Evolutionary conservation across 1,284 basidiomycete genomes (phyloP), one percentile per base, ranked within the genome.

Genomic region (Agroathelia rolfsii): DNA sequence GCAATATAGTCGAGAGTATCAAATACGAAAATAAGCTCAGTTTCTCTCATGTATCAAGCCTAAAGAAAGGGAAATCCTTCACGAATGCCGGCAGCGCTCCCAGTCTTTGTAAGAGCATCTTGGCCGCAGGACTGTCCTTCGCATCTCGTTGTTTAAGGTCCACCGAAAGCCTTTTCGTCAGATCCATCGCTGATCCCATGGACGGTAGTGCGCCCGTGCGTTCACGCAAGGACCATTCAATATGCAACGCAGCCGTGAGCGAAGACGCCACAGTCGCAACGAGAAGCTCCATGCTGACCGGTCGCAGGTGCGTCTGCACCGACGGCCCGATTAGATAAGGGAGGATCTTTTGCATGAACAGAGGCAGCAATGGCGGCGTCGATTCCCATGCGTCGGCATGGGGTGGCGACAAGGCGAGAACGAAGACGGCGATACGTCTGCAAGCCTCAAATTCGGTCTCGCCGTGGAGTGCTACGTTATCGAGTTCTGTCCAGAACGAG

Each of bases 51-150:
- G 30, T 24, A 36, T 41, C 59, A 42, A 45, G 59, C 44, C 71
- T 69, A 50, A 83, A 82, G 28, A 69, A 66, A 4, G 81, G 79
- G 52, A 85, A 85, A 46, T 76, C 83, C 17, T 75, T 62, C 10
- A 74, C 68, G 47, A 85, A 82, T 1, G 72, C 61, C 36, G 69
- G 67, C 10, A 70, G 72, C n/a, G 73, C 62, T 16, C 66, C 59
- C 25, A 85, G 50, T 24, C 72, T 61, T 45, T 81, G 72, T 25
- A 71, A 50, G 34, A 85, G 61, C 11, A 60, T 47, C 27, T 47
- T 58, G 34, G 69, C 68, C n/a, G 68, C 68, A n/a, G 55, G 58
- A 40, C 64, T 72, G n/a, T 50, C 45, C 37, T 64, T 70, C 33
- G 63, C 64, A 30, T 57, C 53, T 16, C 70, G 67, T 24, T n/a